Evolutionary conservation across 371 early-diverging fungal species (phyloP).

Genomic region (Mortierella sp.): DNA sequence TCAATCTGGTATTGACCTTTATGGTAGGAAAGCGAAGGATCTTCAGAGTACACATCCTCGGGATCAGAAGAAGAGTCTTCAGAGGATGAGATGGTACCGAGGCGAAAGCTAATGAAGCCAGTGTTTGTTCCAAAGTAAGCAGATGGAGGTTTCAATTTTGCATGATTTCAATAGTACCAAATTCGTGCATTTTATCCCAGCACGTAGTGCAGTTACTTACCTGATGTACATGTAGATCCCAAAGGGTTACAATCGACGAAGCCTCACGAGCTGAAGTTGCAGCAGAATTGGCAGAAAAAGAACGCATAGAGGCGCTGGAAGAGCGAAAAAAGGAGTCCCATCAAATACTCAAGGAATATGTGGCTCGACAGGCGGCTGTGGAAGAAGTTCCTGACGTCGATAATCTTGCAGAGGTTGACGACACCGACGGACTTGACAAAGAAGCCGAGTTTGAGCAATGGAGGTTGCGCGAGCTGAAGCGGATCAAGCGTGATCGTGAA

Average conservation of each 20-base stretch:
- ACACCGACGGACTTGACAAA: slow-evolving; percentile 90
- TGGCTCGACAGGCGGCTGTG: slow-evolving; percentile 65
- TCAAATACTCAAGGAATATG: slow-evolving; percentile 77
- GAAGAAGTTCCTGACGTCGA: slow-evolving; percentile 56
- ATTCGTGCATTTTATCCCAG: too few relatives aligned
- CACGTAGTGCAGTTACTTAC: too few relatives aligned
- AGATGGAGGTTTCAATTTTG: too few relatives aligned
- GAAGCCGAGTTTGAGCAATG: slow-evolving; percentile 91
- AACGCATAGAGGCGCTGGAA: slow-evolving; percentile 66
- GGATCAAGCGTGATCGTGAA: slow-evolving; percentile 90
- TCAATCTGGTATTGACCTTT: too few relatives aligned
- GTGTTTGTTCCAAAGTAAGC: slow-evolving; percentile 88
- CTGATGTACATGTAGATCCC: too few relatives aligned
- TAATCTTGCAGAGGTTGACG: slow-evolving; percentile 74
- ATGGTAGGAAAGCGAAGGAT: slow-evolving; percentile 54
- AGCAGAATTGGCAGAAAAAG: slow-evolving; percentile 70
- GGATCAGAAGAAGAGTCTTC: slow-evolving; percentile 65
- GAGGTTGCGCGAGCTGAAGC: slow-evolving; percentile 91
- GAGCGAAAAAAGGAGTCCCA: slow-evolving; percentile 81
- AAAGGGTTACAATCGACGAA: slow-evolving; percentile 76
- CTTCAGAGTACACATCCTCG: slow-evolving; percentile 60
- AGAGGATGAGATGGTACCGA: slow-evolving; percentile 57
- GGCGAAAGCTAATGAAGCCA: slow-evolving; percentile 73
- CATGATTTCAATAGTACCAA: too few relatives aligned
- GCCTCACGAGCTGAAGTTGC: slow-evolving; percentile 70